Evolutionary conservation across 306 rosid genomes (phyloP).

Genomic region (Quercus parvula): DNA sequence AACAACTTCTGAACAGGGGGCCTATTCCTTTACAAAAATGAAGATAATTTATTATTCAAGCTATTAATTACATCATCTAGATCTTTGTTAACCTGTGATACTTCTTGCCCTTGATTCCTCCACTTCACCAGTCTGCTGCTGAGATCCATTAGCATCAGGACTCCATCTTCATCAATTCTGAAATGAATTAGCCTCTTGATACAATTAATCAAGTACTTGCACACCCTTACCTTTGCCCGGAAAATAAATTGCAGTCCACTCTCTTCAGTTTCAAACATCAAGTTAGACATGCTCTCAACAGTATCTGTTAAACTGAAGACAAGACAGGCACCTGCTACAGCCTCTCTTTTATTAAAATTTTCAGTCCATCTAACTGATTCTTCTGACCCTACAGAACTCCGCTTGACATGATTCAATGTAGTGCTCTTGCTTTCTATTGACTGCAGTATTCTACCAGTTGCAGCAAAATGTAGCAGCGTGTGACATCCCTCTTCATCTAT

Average conservation of each 20-base stretch:
- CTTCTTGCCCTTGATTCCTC: conserved; percentile 34
- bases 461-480: conserved; percentile 37
- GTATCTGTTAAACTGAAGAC: conserved; percentile 30
- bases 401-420: conserved; percentile 2
- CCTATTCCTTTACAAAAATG: not conserved
- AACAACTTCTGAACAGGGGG: not conserved
- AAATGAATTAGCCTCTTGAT: conserved; percentile 32
- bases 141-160: conserved; percentile 21
- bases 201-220: conserved; percentile 31
- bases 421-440: conserved; percentile 3
- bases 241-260: conserved; percentile 20
- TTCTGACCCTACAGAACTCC: conserved; percentile 2
- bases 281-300: conserved; percentile 32
- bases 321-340: conserved; percentile 29
- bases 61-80: conserved; percentile 19
- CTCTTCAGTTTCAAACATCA: conserved; percentile 30
- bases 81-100: conserved; percentile 18
- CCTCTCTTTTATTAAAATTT: conserved; percentile 24
- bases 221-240: conserved; percentile 6
- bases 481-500: conserved; percentile 26
- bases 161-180: conserved; percentile 16
- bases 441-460: conserved; percentile 24
- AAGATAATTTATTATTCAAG: conserved; percentile 12
- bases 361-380: conserved; percentile 10
- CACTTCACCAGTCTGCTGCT: conserved; percentile 29